Evolutionary conservation across 441 rosid species (phyloP).

Genomic region (Omphalea diandra): DNA sequence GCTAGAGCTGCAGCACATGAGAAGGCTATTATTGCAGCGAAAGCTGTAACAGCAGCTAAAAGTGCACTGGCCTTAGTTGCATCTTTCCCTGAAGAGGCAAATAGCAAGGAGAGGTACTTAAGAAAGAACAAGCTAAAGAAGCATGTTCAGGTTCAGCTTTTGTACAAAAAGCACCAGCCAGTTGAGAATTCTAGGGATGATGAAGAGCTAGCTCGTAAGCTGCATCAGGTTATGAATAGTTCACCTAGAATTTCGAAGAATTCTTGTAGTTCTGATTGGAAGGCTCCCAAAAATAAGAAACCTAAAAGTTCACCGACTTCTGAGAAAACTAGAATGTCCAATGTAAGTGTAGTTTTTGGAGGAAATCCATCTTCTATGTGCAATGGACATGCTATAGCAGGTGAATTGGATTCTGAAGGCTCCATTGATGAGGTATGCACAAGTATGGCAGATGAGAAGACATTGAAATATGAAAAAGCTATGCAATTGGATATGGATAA

Average conservation of each 20-base stretch:
- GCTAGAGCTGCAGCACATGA: constrained; percentile 80
- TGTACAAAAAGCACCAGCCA: constrained; percentile 64
- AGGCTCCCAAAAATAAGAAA: constrained; percentile 57
- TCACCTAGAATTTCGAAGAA: constrained; percentile 74
- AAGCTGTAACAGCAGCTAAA: constrained; percentile 73
- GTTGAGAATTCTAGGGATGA: constrained; percentile 44
- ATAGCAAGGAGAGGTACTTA: constrained; percentile 39
- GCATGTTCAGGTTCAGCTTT: constrained; percentile 82
- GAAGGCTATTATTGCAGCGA: constrained; percentile 73
- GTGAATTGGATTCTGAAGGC: constrained; percentile 57
- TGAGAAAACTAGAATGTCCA: constrained; percentile 38
- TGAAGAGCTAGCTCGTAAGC: constrained; percentile 64
- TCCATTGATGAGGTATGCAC: constrained; percentile 40
- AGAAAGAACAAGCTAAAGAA: constrained; percentile 79
- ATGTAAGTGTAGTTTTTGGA: constrained; percentile 33
- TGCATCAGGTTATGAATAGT: constrained; percentile 70
- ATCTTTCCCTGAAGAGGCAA: constrained; percentile 53
- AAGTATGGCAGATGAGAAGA: constrained; percentile 36
- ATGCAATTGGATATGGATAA: constrained; percentile 28
- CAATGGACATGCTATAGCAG: constrained; percentile 45
- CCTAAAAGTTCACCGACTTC: constrained; percentile 35
- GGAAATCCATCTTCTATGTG: constrained; percentile 36
- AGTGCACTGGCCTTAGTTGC: constrained; percentile 71
- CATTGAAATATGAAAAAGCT: constrained; percentile 28
- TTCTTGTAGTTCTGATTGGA: constrained; percentile 43